Percentiles rank a stretch among this genome's conserved stretches.
Evolutionary conservation across 192 early-diverging fungal genomes (phyloP).

Genomic region (Coemansia sp.): DNA sequence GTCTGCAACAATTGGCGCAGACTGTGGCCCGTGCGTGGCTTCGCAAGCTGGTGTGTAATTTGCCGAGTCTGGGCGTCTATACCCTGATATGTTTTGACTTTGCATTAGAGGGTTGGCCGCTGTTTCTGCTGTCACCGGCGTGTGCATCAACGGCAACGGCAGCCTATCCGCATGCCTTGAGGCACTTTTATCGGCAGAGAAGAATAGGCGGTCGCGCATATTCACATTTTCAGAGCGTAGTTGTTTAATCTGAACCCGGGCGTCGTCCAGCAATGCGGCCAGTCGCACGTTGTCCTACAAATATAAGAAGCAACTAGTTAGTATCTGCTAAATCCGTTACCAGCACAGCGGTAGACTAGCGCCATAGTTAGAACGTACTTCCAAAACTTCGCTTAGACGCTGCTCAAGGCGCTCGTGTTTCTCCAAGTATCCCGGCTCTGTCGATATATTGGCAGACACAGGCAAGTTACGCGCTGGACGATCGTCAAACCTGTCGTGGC

Average conservation of each 20-base stretch:
- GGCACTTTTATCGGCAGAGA: neutral
- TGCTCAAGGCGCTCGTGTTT: conserved; percentile 21
- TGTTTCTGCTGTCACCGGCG: neutral
- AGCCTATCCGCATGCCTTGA: neutral
- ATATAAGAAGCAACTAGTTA: too few species aligned
- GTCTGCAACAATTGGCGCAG: neutral
- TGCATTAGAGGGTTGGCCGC: neutral
- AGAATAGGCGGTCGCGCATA: neutral
- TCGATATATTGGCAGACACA: neutral
- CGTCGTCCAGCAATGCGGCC: conserved; percentile 21
- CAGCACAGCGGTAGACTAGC: neutral
- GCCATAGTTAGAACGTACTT: conserved; percentile 14
- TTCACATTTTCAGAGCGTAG: conserved; percentile 13
- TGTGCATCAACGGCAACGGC: neutral
- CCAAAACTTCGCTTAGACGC: conserved; percentile 28
- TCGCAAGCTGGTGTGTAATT: neutral
- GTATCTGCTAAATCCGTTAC: too few species aligned
- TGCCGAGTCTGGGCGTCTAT: neutral
- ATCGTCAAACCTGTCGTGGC: neutral
- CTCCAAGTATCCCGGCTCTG: neutral
- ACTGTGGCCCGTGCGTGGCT: neutral
- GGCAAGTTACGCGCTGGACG: neutral
- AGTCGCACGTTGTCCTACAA: conserved; percentile 39
- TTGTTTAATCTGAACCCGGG: conserved; percentile 18
- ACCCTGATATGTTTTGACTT: neutral